Conservation (phyloP, 768 basidiomycete species). For the Tulasnella calospora region DNA sequence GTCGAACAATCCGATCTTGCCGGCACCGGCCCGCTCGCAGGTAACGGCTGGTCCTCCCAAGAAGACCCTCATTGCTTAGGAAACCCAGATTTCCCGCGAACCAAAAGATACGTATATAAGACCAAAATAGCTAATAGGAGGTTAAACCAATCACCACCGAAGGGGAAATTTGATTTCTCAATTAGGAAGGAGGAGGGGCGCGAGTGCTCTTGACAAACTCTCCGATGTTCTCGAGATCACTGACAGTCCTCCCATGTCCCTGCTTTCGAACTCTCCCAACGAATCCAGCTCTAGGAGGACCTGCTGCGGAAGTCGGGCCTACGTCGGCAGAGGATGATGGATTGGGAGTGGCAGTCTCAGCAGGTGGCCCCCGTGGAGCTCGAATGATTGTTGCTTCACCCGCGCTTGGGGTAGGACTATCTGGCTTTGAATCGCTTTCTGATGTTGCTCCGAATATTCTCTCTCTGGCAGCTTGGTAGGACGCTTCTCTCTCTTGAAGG, state of each 20-base stretch:
- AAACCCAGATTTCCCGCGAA: slow-evolving; percentile 7
- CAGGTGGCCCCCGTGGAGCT: slow-evolving; percentile 16
- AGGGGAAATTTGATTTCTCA: neutral
- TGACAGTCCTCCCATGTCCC: slow-evolving; percentile 21
- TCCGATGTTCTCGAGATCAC: slow-evolving; percentile 20
- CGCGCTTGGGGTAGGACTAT: neutral
- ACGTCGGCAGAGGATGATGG: neutral
- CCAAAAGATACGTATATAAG: neutral
- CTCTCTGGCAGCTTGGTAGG: slow-evolving; percentile 29
- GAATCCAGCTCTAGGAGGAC: slow-evolving; percentile 20
- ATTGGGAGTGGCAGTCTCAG: neutral
- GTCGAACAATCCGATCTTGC: slow-evolving; percentile 13
- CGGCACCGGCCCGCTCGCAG: slow-evolving; percentile 6
- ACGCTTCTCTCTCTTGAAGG: slow-evolving; percentile 27
- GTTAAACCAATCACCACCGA: neutral
- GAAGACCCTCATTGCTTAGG: slow-evolving; percentile 3
- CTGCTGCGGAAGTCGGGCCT: neutral
- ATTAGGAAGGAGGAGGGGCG: neutral
- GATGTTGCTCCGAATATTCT: slow-evolving; percentile 26
- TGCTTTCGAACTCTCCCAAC: slow-evolving; percentile 14
- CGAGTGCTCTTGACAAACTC: neutral
- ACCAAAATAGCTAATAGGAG: neutral
- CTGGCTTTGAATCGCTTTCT: neutral
- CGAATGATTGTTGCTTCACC: slow-evolving; percentile 15
- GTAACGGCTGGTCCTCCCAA: neutral